Evolutionary conservation across 352 stramenopile genomes (phyloP), one percentile per base, ranked within the genome.

Genomic region (Aphanomyces cochlioides): DNA sequence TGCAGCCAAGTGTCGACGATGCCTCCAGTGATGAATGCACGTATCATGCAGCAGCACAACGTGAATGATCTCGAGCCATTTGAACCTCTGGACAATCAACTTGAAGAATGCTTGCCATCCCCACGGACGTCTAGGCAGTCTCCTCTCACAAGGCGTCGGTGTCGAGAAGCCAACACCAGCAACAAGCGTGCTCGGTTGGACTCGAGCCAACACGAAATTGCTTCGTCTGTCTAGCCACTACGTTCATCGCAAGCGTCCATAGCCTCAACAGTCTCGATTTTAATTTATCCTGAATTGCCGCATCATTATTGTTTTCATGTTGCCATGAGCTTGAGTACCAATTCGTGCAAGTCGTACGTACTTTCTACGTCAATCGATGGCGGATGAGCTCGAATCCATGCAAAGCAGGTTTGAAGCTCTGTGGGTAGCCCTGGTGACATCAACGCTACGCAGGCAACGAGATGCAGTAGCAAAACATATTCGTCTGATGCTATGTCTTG

Each of bases 381-480:
- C 43, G 87, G 83, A 45, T 93, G 77, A 15, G 73, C 67, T 53
- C 81, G 45, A 28, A 90, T 73, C 87, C 87, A 95, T 10, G 66
- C 43, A 15, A 88, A 74, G 45, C 87, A 74, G 5, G 67, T 28
- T 28, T 28, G 28, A 28, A 28, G 28, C 28, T 28, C 28, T 28
- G 28, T 28, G 28, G 28, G 28, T 28, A 28, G 84, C 81, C 28
- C 84, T 79, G 61, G 81, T 89, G 1, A 69, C 75, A 95, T 87
- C 54, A 92, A 79, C 56, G 92, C 73, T 38, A 95, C 73, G 28
- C 90, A 78, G 67, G 81, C 91, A 4, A 83, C 72, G 1, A 87
- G 71, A 58, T 95, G 87, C 45, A 95, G 74, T 45, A 93, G 72
- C 84, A 93, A 85, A 7, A 90, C 77, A 58, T 90, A 93, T 21